A percentile compares a stretch with the other conserved stretches of the same genome.
Conservation (phyloP, 2,329 filamentous ascomycete species). For the Alternaria brassicicola region DNA sequence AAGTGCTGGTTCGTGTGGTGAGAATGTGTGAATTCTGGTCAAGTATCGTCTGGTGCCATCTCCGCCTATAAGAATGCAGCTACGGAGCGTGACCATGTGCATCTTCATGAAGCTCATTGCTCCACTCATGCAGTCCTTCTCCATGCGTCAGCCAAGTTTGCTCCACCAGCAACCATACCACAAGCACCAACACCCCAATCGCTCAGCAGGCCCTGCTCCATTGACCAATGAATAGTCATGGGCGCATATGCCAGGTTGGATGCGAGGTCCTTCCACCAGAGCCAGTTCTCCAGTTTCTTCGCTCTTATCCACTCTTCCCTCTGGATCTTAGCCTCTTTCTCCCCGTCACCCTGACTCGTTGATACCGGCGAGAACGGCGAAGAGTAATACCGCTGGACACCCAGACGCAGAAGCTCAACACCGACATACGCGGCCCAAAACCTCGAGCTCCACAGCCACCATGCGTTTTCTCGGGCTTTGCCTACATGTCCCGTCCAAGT, state of each 20-base stretch:
- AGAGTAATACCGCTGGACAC: constrained; percentile 45
- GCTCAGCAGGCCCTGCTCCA: constrained; percentile 62
- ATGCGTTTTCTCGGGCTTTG: constrained; percentile 59
- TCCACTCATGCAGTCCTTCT: constrained; percentile 40
- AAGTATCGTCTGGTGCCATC: background rate
- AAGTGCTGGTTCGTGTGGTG: background rate
- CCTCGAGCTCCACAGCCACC: constrained; percentile 74
- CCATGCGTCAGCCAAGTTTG: constrained; percentile 56
- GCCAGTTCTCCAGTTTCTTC: constrained; percentile 39
- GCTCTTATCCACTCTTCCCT: constrained; percentile 35
- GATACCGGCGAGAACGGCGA: background rate
- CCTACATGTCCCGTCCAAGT: constrained; percentile 58
- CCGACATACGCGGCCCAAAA: constrained; percentile 82
- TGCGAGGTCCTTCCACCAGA: constrained; percentile 70
- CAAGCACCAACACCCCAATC: constrained; percentile 64
- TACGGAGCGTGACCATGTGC: background rate
- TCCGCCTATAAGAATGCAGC: background rate
- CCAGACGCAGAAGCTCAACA: constrained; percentile 73
- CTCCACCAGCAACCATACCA: constrained; percentile 58
- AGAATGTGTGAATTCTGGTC: background rate
- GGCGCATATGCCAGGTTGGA: constrained; percentile 79
- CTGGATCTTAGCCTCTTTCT: constrained; percentile 56
- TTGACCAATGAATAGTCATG: constrained; percentile 82
- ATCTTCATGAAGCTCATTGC: background rate
- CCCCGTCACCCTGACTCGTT: constrained; percentile 41